Evolutionary conservation across 2,329 filamentous ascomycete genomes (phyloP), one percentile per base, ranked within the genome.

Genomic region (Chaetomium sp.): DNA sequence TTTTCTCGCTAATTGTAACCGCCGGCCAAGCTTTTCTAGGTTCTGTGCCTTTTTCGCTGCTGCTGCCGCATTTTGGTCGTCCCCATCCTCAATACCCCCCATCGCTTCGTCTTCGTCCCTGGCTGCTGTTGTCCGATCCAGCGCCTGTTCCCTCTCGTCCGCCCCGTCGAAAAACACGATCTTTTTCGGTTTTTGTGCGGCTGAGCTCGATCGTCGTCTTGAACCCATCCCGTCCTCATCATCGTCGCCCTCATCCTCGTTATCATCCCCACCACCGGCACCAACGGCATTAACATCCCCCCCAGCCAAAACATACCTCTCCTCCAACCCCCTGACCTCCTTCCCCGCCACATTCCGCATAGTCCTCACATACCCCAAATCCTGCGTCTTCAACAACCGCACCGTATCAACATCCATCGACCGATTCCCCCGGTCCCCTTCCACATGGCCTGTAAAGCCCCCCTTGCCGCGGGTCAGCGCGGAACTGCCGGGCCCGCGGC

Each of bases 361-460:
- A 27, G 82, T 84, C 59, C 84, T 73, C 33, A 87, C 68, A 66
- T 87, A 87, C 2, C 79, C 83, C 35, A 85, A 68, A 64, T 88
- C 85, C 69, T 88, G 85, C 2, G 84, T 87, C 74, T 87, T 88
- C 60, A 87, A 76, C 27, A 87, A 71, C 19, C 84, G 75, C 32
- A 84, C 80, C 1, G 77, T 76, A 27, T 86, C 80, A 40, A 80
- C 67, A 49, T 78, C 74, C 67, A 87, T 66, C 3, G 74, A 72
- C 58, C 72, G 73, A 64, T 82, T 82, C 11, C 81, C 81, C 49
- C 82, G 74, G 65, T 84, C 79, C 49, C 79, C 81, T 56, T 77
- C 72, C 0, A 84, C 76, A 0, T 75, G 81, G 37, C 82, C 83
- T 1, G 71, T 76, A 72, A 79, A 82, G 44, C 68, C 19, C 3